These are phyloP conservation scores for Tulasnella sp. DNA, from an alignment of 768 basidiomycete genomes.

Conservation along the genomic window DNA sequence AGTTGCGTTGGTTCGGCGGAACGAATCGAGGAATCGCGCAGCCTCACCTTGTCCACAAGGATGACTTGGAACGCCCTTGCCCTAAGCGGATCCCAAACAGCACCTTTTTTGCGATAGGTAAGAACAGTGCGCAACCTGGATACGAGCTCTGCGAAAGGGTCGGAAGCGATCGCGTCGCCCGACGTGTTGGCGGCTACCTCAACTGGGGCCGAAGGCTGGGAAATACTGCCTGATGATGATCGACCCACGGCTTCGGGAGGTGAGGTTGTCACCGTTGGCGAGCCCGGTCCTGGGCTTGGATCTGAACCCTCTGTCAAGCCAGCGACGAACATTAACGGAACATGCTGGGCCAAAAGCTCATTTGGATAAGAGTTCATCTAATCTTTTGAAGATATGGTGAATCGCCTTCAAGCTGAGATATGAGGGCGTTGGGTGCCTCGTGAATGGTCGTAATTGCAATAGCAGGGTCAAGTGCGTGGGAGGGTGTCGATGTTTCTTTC, in stretches of 20 bases:
- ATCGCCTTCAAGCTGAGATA: not conserved
- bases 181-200: not conserved
- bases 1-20: not conserved
- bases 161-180: conserved; percentile 32
- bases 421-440: not conserved
- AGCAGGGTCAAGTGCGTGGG: not conserved
- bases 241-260: conserved; percentile 17
- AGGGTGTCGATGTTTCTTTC: not conserved
- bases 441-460: not conserved
- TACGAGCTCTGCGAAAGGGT: conserved; percentile 54
- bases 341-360: conserved; percentile 81
- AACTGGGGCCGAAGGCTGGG: not conserved
- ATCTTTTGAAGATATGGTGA: not conserved
- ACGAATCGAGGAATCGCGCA: not conserved
- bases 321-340: conserved; percentile 91
- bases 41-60: conserved; percentile 66
- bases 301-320: conserved; percentile 42
- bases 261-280: not conserved
- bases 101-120: conserved; percentile 27
- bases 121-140: conserved; percentile 63
- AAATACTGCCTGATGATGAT: not conserved
- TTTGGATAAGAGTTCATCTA: conserved; percentile 87
- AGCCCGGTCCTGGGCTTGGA: not conserved
- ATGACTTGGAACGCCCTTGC: conserved; percentile 61
- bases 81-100: conserved; percentile 30